phyloP scores from a whole-genome alignment of 2,329 filamentous ascomycete genomes.

The Sporothrix humicola region DNA sequence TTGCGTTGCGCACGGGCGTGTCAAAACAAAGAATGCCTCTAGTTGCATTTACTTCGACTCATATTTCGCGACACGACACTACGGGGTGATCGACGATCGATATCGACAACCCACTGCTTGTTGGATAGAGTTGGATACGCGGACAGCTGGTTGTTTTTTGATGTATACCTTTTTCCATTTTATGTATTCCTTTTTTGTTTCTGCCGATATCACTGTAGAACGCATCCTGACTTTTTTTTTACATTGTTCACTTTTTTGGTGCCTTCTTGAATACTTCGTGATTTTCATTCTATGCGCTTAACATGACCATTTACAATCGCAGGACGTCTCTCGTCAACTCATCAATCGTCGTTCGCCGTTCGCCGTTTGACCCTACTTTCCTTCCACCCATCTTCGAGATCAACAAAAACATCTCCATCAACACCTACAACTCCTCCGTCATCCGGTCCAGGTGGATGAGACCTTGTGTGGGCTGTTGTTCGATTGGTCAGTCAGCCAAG shows the following conservation, averaged over 20 bases:
- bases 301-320: not conserved
- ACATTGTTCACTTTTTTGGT: not conserved
- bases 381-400: not conserved
- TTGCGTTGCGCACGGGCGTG: slow-evolving; percentile 19
- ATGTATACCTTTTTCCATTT: slow-evolving; percentile 31
- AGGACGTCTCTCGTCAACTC: slow-evolving; percentile 3
- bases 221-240: slow-evolving; percentile 31
- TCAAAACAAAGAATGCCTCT: slow-evolving; percentile 23
- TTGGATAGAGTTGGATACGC: slow-evolving; percentile 31
- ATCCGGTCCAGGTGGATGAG: slow-evolving; percentile 66
- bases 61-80: slow-evolving; percentile 16
- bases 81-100: slow-evolving; percentile 15
- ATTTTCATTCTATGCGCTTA: slow-evolving; percentile 34
- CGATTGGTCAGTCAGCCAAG: not conserved
- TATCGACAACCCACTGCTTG: not conserved
- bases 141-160: slow-evolving; percentile 32
- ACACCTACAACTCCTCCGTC: slow-evolving; percentile 29
- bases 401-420: not conserved
- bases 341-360: not conserved
- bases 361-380: not conserved
- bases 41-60: slow-evolving; percentile 15
- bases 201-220: slow-evolving; percentile 40
- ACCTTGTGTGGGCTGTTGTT: slow-evolving; percentile 65
- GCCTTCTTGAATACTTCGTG: not conserved
- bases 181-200: slow-evolving; percentile 37